Evolutionary conservation across 148 eudicot species (phyloP), one percentile per base, ranked within the genome.

Genomic region (Rhododendron henanense): DNA sequence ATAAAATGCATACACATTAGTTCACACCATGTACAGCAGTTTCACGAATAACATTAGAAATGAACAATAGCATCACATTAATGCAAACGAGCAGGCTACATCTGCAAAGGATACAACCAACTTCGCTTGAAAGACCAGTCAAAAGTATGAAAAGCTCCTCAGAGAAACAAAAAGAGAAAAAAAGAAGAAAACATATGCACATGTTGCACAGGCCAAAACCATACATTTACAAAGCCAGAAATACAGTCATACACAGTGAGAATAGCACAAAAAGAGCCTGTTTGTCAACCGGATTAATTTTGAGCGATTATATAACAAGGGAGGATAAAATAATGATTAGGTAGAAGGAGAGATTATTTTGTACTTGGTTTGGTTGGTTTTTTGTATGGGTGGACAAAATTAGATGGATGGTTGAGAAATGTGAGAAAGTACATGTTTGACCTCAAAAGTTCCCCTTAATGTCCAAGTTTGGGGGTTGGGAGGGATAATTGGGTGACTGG

Each of bases 1-100:
- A 45, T 61, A 83, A 86, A 83, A 74, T 75, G 21, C 7, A 28
- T 63, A 10, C 28, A 31, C 19, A n/a, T 69, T 83, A 82, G 85
- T 81, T 15, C 65, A 67, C 81, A 53, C 37, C 37, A 39, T 39
- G 63, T 31, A 83, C 16, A 39, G 33, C 21, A 23, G 23, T 16
- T 48, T 47, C 57, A 50, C 47, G 63, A 75, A 35, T 41, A 50
- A 15, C 8, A 28, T 44, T 61, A 16, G 21, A 39, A 75, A 83
- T 19, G 51, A 39, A 65, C 37, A 71, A 16, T 57, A 19, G 16
- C 13, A 39, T 53, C 14, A 25, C 15, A 16, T 83, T 6, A 67
- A 55, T 15, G 85, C 19, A 31, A 28, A 71, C 76, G 2, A 59
- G 50, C 33, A 76, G n/a, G 53, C n/a, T 57, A 84, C 14, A 82